Evolutionary conservation across 768 basidiomycete genomes (phyloP).

Genomic region (Trametes cinnabarina): DNA sequence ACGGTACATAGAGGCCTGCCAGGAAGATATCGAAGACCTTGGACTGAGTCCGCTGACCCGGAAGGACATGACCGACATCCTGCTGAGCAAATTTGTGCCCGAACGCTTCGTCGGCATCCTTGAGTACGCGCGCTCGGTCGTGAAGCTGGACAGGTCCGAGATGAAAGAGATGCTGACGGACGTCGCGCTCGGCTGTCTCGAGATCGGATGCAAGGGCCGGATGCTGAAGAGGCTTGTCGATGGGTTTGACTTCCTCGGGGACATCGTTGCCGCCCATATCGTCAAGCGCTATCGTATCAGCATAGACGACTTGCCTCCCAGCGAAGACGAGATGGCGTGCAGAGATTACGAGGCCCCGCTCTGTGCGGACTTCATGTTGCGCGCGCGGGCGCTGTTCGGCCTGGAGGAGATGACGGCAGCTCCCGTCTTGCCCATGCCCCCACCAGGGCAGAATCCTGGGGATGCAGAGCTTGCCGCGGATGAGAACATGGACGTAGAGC

Average conservation of each 20-base stretch:
- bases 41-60: slow-evolving; percentile 54
- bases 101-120: slow-evolving; percentile 48
- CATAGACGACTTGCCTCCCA: slow-evolving; percentile 54
- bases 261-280: slow-evolving; percentile 44
- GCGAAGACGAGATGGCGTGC: slow-evolving; percentile 48
- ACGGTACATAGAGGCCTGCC: slow-evolving; percentile 22
- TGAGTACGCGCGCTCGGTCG: slow-evolving; percentile 46
- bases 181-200: slow-evolving; percentile 58
- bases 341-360: slow-evolving; percentile 47
- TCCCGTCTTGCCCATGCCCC: neutral
- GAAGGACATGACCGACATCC: slow-evolving; percentile 58
- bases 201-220: slow-evolving; percentile 67
- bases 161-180: slow-evolving; percentile 52
- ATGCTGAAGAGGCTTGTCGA: slow-evolving; percentile 60
- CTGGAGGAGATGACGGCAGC: slow-evolving; percentile 4
- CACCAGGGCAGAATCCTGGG: neutral
- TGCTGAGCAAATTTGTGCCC: slow-evolving; percentile 71
- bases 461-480: neutral
- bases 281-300: slow-evolving; percentile 49
- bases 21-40: slow-evolving; percentile 52
- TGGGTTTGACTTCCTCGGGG: slow-evolving; percentile 41
- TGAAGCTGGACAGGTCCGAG: slow-evolving; percentile 43
- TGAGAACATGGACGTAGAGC: neutral
- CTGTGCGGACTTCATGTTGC: slow-evolving; percentile 47
- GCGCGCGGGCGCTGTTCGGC: neutral